A percentile compares a stretch with the other conserved stretches of the same genome.
phyloP scores from a whole-genome alignment of 306 rosid species.

The Cucurbita pepo region DNA sequence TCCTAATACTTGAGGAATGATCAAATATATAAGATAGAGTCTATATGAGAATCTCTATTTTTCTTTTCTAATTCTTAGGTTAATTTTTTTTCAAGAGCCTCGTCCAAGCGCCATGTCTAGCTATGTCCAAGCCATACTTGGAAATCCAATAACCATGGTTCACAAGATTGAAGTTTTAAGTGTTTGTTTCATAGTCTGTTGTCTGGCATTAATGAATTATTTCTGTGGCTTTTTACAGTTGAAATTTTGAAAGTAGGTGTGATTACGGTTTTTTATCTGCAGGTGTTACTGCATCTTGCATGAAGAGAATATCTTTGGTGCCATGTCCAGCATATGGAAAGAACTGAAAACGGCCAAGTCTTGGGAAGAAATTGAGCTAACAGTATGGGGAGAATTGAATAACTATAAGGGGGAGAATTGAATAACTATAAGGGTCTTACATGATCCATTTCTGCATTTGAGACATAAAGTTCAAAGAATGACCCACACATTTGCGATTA shows the following conservation, averaged over 20 bases:
- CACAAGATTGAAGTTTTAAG: background rate
- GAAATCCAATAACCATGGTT: no score
- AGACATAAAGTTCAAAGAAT: background rate
- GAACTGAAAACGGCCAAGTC: conserved; percentile 53
- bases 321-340: conserved; percentile 61
- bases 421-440: conserved; percentile 58
- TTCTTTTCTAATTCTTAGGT: no score
- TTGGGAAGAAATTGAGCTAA: conserved; percentile 84
- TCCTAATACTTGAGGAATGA: no score
- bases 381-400: conserved; percentile 69
- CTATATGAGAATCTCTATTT: no score
- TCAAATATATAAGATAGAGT: no score
- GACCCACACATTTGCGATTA: background rate
- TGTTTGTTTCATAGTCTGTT: background rate
- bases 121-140: no score
- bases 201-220: background rate
- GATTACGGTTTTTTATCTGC: conserved; percentile 6
- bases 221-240: background rate
- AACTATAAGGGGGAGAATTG: conserved; percentile 62
- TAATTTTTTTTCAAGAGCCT: no score
- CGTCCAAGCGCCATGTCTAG: no score
- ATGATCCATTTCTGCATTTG: conserved; percentile 6
- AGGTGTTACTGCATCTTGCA: conserved; percentile 93
- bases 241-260: background rate
- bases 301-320: conserved; percentile 76